Base-by-base conservation (phyloP, 2,329 filamentous ascomycete species). In the Dichotomopilus funicola region DNA sequence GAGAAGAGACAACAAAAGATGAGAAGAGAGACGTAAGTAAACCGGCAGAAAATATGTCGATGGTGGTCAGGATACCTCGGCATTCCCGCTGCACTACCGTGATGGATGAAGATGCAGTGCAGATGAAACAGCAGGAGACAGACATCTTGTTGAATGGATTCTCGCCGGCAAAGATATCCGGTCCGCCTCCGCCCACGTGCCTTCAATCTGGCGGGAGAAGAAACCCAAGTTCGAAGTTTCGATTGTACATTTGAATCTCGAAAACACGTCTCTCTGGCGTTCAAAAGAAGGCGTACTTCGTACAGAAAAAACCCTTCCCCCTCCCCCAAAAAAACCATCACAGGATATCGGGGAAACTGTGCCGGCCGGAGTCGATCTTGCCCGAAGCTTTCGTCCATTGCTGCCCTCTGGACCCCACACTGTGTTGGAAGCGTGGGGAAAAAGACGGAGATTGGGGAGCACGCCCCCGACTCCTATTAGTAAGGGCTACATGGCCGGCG, bases 111-210 rank as follows among this genome's bases (percentile, higher is more conserved):
- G 49, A 27, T 40, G 40, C 49, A 44, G 19, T 6, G 44, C 34
- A 44, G 54, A 52, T 56, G 54, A 52, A 56, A 56, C 54, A n/a
- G 42, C 45, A 49, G 36, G 27, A 49, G 34, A 47, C 38, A 6
- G 38, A 35, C 38, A n/a, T 45, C 51, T 36, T 49, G 54, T 45
- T 56, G 54, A 48, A 55, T 34, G 37, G 31, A 43, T 12, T 35
- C 35, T 6, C 8, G 31, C 46, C 52, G 33, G 47, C 53, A 46
- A 41, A 38, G 12, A 36, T 37, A 12, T 19, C 36, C 53, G 35
- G 35, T 33, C 46, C 49, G 44, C 35, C 42, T 40, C 19, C 35
- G 9, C 49, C 36, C 53, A 51, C 48, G 53, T 51, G 42, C 41
- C 33, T 6, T 6, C 41, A 31, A 2, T 42, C 35, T 13, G 47